These are phyloP conservation scores for Metschnikowia cubensis DNA, from an alignment of 805 yeast genomes.

Conservation along the genomic window DNA sequence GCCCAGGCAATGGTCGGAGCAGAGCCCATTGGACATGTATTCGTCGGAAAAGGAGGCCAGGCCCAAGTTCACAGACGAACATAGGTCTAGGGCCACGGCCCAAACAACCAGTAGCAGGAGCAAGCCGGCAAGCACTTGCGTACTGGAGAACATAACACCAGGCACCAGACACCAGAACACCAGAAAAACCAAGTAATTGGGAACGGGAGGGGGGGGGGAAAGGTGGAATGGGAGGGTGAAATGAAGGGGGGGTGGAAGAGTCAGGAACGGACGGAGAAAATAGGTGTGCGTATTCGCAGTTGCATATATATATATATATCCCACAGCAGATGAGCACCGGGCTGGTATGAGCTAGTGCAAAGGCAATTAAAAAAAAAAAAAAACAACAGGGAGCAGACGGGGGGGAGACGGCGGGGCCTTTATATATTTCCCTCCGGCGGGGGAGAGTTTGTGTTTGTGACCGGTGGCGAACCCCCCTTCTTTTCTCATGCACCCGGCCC, in stretches of 20 bases:
- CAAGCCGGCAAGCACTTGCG: constrained; percentile 2
- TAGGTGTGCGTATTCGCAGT: constrained; percentile 1
- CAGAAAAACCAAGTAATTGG: too few relatives aligned
- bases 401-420: background rate
- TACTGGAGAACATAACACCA: background rate
- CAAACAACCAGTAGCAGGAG: constrained; percentile 1
- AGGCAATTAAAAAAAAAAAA: background rate
- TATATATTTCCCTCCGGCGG: too few relatives aligned
- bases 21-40: constrained; percentile 48
- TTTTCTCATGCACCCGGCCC: too few relatives aligned
- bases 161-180: too few relatives aligned
- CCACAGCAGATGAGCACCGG: background rate
- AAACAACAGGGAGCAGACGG: background rate
- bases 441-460: too few relatives aligned
- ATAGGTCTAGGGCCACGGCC: constrained; percentile 14
- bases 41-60: constrained; percentile 3
- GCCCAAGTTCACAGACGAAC: constrained; percentile 17
- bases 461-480: too few relatives aligned
- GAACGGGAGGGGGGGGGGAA: background rate
- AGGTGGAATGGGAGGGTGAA: background rate
- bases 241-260: background rate
- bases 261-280: background rate
- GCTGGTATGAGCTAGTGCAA: background rate
- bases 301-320: background rate
- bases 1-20: constrained; percentile 42